A percentile compares a stretch with the other conserved stretches of the same genome.
Evolutionary conservation across 2,329 filamentous ascomycete species (phyloP).

Genomic region (Cladosporium phlei): DNA sequence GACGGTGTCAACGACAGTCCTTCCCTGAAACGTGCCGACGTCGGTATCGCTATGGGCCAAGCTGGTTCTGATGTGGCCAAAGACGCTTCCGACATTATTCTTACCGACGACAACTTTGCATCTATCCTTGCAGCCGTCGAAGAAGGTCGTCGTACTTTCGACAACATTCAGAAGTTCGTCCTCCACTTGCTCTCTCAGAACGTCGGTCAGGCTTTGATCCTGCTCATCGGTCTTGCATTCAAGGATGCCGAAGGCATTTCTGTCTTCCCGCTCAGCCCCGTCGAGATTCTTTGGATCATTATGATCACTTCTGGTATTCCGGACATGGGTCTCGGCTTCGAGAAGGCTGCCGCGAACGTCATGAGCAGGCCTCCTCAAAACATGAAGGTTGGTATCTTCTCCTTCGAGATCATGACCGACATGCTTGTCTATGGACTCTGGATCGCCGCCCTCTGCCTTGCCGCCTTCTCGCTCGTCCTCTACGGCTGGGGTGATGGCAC

Average conservation of each 20-base stretch:
- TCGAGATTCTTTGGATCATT: constrained; percentile 91
- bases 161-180: constrained; percentile 86
- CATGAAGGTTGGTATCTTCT: constrained; percentile 65
- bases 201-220: constrained; percentile 79
- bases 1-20: constrained; percentile 86
- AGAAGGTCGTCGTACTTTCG: constrained; percentile 78
- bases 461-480: constrained; percentile 59
- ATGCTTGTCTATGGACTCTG: constrained; percentile 75
- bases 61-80: constrained; percentile 82
- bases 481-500: constrained; percentile 52
- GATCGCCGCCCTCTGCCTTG: constrained; percentile 65
- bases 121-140: constrained; percentile 78
- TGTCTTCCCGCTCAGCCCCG: constrained; percentile 78
- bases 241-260: constrained; percentile 67
- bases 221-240: constrained; percentile 77
- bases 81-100: constrained; percentile 74
- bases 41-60: constrained; percentile 85
- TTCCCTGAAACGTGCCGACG: constrained; percentile 73
- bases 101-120: constrained; percentile 85
- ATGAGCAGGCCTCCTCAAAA: constrained; percentile 76
- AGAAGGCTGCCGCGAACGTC: constrained; percentile 68
- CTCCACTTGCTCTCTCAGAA: constrained; percentile 91
- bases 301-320: constrained; percentile 86
- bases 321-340: constrained; percentile 81
- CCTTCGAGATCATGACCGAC: constrained; percentile 69